Conservation (phyloP, 2,329 filamentous ascomycete species). For the Diaporthe citriasiana region DNA sequence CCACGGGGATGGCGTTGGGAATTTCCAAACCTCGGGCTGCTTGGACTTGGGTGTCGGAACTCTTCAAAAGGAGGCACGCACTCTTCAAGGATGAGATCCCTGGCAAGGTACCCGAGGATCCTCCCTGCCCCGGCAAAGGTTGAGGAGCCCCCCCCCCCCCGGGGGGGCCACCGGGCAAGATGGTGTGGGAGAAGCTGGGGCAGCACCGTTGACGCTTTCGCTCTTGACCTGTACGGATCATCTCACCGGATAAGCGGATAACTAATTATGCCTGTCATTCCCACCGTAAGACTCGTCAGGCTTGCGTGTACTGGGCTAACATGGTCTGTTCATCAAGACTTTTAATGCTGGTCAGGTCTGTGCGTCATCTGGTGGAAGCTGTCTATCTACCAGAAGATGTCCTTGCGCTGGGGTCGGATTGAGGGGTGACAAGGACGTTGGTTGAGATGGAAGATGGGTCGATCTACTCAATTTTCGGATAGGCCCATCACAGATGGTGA, state of each 20-base stretch:
- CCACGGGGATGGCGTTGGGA: neutral
- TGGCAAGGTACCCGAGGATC: neutral
- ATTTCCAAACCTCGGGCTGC: neutral
- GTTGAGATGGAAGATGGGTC: neutral
- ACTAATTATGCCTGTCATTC: neutral
- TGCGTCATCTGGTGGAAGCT: neutral
- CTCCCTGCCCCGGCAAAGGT: neutral
- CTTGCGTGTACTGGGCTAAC: neutral
- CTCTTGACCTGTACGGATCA: neutral
- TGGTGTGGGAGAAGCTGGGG: no score
- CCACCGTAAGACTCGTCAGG: no score
- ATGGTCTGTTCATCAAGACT: no score
- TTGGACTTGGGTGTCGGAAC: neutral
- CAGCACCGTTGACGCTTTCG: neutral
- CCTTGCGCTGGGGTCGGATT: neutral
- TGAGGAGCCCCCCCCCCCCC: no score
- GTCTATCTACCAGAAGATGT: neutral
- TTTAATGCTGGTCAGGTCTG: neutral
- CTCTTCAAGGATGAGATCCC: neutral
- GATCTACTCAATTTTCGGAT: neutral
- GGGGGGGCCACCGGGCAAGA: no score
- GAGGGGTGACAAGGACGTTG: neutral
- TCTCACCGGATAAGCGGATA: neutral
- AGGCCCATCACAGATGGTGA: neutral
- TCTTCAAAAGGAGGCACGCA: neutral